Percentiles rank a stretch among this genome's conserved stretches.
phyloP scores from a whole-genome alignment of 1,284 basidiomycete genomes.

The Leccinum pachyderme region DNA sequence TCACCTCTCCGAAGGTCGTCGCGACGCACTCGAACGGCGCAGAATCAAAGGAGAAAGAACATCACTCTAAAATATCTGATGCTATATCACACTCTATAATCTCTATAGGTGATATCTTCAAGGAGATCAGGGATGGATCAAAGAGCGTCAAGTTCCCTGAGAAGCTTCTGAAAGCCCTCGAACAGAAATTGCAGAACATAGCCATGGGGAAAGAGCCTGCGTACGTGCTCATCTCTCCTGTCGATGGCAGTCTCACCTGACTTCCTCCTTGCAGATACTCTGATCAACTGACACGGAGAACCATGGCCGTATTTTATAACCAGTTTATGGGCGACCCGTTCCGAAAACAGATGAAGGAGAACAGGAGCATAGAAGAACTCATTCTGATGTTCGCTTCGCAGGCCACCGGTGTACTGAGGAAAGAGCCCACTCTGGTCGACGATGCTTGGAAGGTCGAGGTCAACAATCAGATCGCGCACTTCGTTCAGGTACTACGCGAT shows the following conservation, averaged over 20 bases:
- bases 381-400: constrained; percentile 95
- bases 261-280: constrained; percentile 57
- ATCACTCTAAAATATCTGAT: constrained; percentile 58
- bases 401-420: constrained; percentile 81
- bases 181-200: constrained; percentile 83
- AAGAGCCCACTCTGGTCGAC: constrained; percentile 72
- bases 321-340: constrained; percentile 84
- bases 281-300: constrained; percentile 83
- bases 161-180: constrained; percentile 85
- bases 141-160: constrained; percentile 91
- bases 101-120: constrained; percentile 81
- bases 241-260: constrained; percentile 7
- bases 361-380: constrained; percentile 94
- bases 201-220: constrained; percentile 87
- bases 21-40: constrained; percentile 39
- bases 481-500: constrained; percentile 84
- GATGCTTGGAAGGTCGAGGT: constrained; percentile 91
- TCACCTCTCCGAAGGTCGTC: constrained; percentile 61
- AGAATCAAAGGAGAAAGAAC: constrained; percentile 54
- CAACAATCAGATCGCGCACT: constrained; percentile 86
- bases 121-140: constrained; percentile 68
- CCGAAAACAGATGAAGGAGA: constrained; percentile 90
- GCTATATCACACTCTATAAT: constrained; percentile 72
- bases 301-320: constrained; percentile 88
- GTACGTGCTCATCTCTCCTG: constrained; percentile 48